phyloP scores from a whole-genome alignment of 495 filamentous ascomycete genomes.

The Penicillium malachiteum region DNA sequence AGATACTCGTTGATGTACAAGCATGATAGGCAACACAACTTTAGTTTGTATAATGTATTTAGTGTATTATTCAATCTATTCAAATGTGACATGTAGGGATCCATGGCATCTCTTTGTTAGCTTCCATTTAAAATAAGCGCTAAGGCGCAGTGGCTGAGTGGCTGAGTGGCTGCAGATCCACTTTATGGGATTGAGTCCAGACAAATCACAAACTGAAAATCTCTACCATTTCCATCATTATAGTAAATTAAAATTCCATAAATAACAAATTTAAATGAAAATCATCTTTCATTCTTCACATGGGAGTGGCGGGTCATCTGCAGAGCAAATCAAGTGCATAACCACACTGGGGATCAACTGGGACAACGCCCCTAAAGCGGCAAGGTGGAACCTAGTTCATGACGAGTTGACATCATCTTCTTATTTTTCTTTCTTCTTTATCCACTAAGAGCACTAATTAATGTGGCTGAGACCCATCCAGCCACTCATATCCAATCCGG shows the following conservation, averaged over 20 bases:
- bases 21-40: not conserved
- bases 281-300: constrained; percentile 10
- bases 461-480: constrained; percentile 7
- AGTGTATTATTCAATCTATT: too few relatives aligned
- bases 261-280: not conserved
- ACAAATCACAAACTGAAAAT: too few relatives aligned
- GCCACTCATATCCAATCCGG: constrained; percentile 12
- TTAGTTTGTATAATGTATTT: not conserved
- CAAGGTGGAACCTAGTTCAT: not conserved
- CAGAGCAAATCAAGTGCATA: not conserved
- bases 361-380: constrained; percentile 1
- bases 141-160: too few relatives aligned
- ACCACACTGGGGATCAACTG: not conserved
- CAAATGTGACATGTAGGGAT: too few relatives aligned
- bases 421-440: too few relatives aligned
- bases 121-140: too few relatives aligned
- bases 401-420: not conserved
- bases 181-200: too few relatives aligned
- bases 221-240: too few relatives aligned
- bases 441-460: not conserved
- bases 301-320: constrained; percentile 6
- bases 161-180: too few relatives aligned
- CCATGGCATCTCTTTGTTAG: too few relatives aligned
- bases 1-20: constrained; percentile 30
- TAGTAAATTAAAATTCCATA: not conserved